phyloP scores from a whole-genome alignment of 2,329 filamentous ascomycete species.

The Pestalotiopsis sp. region DNA sequence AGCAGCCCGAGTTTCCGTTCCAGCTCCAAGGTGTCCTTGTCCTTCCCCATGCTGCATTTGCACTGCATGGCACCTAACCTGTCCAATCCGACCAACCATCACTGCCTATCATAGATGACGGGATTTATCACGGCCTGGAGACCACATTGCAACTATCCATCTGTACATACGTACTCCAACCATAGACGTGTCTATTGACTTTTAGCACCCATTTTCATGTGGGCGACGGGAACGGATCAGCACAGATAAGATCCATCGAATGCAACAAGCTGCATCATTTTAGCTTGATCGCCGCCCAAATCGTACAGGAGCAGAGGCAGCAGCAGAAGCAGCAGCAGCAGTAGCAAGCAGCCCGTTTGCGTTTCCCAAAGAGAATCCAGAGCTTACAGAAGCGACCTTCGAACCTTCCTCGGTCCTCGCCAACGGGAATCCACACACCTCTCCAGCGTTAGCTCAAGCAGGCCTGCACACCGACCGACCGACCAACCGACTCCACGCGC shows the following conservation, averaged over 20 bases:
- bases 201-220: not conserved
- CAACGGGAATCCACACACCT: not conserved
- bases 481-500: not conserved
- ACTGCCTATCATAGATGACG: slow-evolving; percentile 1
- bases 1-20: not conserved
- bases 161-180: not conserved
- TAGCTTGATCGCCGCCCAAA: no score
- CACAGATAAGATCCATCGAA: no score
- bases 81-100: not conserved
- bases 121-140: not conserved
- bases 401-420: not conserved
- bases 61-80: no score
- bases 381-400: not conserved
- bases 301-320: no score
- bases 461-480: not conserved
- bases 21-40: slow-evolving; percentile 1
- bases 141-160: not conserved
- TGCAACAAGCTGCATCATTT: no score
- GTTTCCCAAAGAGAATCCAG: no score
- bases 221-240: no score
- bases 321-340: no score
- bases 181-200: not conserved
- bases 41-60: not conserved
- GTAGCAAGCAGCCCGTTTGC: no score
- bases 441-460: not conserved